Base-by-base conservation (phyloP, 2,329 filamentous ascomycete species). In the Hymenoscyphus scutula region DNA sequence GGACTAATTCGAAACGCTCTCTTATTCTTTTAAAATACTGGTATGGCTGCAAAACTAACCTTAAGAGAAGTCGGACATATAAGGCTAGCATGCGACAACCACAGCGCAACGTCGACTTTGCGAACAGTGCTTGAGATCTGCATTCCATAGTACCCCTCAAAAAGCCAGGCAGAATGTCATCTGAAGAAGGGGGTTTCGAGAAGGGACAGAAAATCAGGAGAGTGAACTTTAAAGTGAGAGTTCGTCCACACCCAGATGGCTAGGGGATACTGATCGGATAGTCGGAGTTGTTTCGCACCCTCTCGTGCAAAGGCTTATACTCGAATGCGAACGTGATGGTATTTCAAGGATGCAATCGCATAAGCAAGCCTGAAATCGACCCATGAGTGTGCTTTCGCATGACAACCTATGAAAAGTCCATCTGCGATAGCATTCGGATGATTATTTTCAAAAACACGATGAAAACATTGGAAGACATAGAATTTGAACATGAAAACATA, bases 121-220 rank as follows among this genome's bases (percentile, higher is more conserved):
- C 41, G 41, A 45, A 45, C 41, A 45, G 41, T 45, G 41, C 41
- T 45, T 45, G n/a, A 45, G 41, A 45, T 45, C 41, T 45, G 41
- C n/a, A 19, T 45, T 11, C 41, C n/a, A 45, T 19, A 23, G 15
- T n/a, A 8, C n/a, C 7, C n/a, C 41, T 8, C 6, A 48, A 5
- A 19, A 48, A 19, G 8, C 4, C 19, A 10, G 41, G 41, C 41
- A 48, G 19, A 19, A 23, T 45, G 17, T 19, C 41, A 45, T 45
- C 41, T 19, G 41, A 48, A 48, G n/a, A 48, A 48, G 10, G n/a
- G 19, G n/a, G 41, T 48, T 48, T 48, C 41, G 41, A 48, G 41
- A 48, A 48, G 41, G 41, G 41, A 48, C 8, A n/a, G n/a, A 48
- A 37, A 48, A 25, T 11, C 41, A 48, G 41, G 41, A 48, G 41